Conservation (phyloP, 768 basidiomycete species). For the Termitomyces sp. region DNA sequence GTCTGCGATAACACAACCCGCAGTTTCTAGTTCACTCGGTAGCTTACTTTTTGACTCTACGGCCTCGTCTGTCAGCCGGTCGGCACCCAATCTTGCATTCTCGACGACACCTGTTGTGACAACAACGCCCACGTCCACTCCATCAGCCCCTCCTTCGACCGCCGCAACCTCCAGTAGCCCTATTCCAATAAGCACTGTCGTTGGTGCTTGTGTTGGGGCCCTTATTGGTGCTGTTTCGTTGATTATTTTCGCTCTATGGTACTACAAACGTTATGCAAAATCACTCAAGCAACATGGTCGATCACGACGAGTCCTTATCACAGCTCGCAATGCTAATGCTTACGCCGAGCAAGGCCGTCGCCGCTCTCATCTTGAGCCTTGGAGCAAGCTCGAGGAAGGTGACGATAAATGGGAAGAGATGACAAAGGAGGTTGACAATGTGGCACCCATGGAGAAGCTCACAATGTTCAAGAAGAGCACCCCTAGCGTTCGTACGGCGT, state of each 20-base stretch:
- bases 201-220: slow-evolving; percentile 60
- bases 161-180: slow-evolving; percentile 21
- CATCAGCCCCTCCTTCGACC: slow-evolving; percentile 11
- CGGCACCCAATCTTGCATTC: slow-evolving; percentile 1
- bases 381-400: slow-evolving; percentile 53
- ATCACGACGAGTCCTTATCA: slow-evolving; percentile 23
- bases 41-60: slow-evolving; percentile 14
- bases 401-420: slow-evolving; percentile 43
- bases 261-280: slow-evolving; percentile 44
- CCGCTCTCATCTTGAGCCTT: slow-evolving; percentile 43
- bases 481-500: slow-evolving; percentile 48
- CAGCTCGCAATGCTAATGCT: slow-evolving; percentile 29
- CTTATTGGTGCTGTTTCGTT: slow-evolving; percentile 48
- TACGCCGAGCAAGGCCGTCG: slow-evolving; percentile 35
- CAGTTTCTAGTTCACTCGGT: background rate
- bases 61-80: background rate
- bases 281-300: slow-evolving; percentile 28
- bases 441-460: slow-evolving; percentile 53
- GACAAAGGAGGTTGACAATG: slow-evolving; percentile 35
- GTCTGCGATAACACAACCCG: slow-evolving; percentile 6
- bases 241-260: slow-evolving; percentile 45
- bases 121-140: slow-evolving; percentile 9
- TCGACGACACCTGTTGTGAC: slow-evolving; percentile 3
- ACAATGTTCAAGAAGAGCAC: slow-evolving; percentile 61
- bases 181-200: slow-evolving; percentile 47